These are phyloP conservation scores for Fusarium keratoplasticum DNA, from an alignment of 2,329 filamentous ascomycete species.

Conservation along the genomic window DNA sequence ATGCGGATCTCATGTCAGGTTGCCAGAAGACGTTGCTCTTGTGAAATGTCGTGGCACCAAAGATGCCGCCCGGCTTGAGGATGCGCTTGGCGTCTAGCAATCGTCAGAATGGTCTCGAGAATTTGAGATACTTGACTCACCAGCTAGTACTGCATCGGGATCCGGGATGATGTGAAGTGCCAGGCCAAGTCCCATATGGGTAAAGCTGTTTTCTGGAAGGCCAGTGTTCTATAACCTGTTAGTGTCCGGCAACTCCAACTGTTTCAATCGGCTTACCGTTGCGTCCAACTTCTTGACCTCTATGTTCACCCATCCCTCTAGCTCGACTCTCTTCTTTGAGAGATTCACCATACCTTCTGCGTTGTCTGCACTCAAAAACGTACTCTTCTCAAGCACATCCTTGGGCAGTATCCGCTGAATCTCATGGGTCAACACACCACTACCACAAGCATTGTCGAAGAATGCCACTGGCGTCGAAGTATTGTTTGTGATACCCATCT, in stretches of 20 bases:
- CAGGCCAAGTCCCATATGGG: slow-evolving; percentile 60
- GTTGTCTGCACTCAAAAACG: slow-evolving; percentile 62
- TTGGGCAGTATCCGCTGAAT: slow-evolving; percentile 55
- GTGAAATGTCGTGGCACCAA: slow-evolving; percentile 54
- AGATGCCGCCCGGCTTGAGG: slow-evolving; percentile 53
- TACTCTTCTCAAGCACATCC: slow-evolving; percentile 55
- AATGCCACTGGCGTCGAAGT: slow-evolving; percentile 50
- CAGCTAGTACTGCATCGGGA: slow-evolving; percentile 48
- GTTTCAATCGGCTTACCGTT: slow-evolving; percentile 48
- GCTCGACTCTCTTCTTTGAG: slow-evolving; percentile 51
- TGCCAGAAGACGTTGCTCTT: slow-evolving; percentile 52
- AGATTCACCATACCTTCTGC: slow-evolving; percentile 56
- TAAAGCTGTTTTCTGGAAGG: slow-evolving; percentile 53
- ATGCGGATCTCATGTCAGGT: slow-evolving; percentile 52
- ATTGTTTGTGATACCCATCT: slow-evolving; percentile 40
- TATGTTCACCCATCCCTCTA: slow-evolving; percentile 59
- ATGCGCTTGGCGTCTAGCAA: slow-evolving; percentile 50
- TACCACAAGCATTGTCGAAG: slow-evolving; percentile 66
- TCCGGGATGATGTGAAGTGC: slow-evolving; percentile 60
- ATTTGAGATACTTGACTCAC: slow-evolving; percentile 23
- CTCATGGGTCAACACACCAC: slow-evolving; percentile 60
- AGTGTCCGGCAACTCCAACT: neutral
- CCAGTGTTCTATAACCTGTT: slow-evolving; percentile 50
- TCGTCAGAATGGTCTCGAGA: neutral
- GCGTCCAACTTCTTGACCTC: slow-evolving; percentile 59